Base-by-base conservation (phyloP, 2,329 filamentous ascomycete genomes). In the Aureobasidium sp. region DNA sequence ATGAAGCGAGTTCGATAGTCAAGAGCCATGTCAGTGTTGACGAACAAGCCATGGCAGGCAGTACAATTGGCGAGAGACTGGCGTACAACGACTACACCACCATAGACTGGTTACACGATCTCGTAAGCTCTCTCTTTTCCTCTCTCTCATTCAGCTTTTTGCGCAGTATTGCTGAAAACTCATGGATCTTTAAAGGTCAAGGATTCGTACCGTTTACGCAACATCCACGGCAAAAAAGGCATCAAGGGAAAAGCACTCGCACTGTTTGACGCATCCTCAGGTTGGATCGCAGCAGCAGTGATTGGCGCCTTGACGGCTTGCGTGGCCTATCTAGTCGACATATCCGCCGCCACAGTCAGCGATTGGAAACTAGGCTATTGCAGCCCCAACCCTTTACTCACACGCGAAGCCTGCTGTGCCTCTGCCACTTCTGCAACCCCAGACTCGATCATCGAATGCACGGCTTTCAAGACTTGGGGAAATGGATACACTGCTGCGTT, bases 1-100 rank as follows among this genome's bases (percentile, higher is more conserved):
- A 76, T 56, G 74, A 75, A 60, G 74, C 74, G 39, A 70, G 75
- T 37, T 81, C 79, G 12, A 69, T 78, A 22, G 68, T 77, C 25
- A 69, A 68, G 9, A 78, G 77, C 25, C 70, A 75, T 53, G 66
- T 80, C 31, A 77, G 75, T 15, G 81, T 80, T 62, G 78, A 81
- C 51, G 81, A 83, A 65, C 77, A 76, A 63, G 75, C 76, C 20
- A 70, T 83, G 61, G 73, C 68, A 7, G 71, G 72, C 4, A 79
- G 76, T 27, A 73, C 79, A 1, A 73, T 82, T 12, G 82, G 82
- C 45, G 83, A 85, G 68, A 73, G 82, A 57, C 70, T 85, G 22
- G 79, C 82, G 0, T 86, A 86, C 68, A 84, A 84, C 67, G 80
- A 85, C 65, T 86, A 86, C 66, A 82, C 80, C 8, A 84, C 82